Base-by-base conservation (phyloP, 2,329 filamentous ascomycete genomes). In the Talaromyces sp. region DNA sequence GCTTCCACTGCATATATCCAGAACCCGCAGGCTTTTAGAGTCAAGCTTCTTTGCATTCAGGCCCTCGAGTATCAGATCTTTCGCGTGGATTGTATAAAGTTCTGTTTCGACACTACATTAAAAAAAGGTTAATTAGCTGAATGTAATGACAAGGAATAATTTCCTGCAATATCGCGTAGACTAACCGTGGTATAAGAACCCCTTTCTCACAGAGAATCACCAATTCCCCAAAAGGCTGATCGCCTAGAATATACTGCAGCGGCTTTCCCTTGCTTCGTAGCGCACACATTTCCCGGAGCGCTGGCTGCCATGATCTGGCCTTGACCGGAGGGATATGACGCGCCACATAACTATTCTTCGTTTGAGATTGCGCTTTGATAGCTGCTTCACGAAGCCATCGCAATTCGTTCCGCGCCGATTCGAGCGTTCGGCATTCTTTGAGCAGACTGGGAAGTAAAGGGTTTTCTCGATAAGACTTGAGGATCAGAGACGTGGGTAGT, bases 1-100 rank as follows among this genome's bases (percentile, higher is more conserved):
- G 5, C 90, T 91, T 10, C 95, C 95, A 0, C 92, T 93, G 74
- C 95, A 98, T 32, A 97, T 80, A 73, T 99, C 95, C 9, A 97
- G 74, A 47, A 98, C 79, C 13, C 81, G 83, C 13, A 96, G 67
- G 47, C 3, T 60, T 13, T 11, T n/a, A 17, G 7, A 49, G 42
- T 44, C 32, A 8, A 57, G 39, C 15, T 51, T 19, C 8, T 36
- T 36, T 33, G 59, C n/a, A 39, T 28, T 17, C 6, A 19, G 42
- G 19, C 64, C 42, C 56, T 67, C 62, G 33, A 67, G 64, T 51
- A 86, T 72, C 22, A 82, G 65, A 5, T 75, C 70, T 39, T 82
- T 83, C 11, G 90, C 77, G 66, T 86, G 77, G 30, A 78, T 73
- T 1, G 84, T 85, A 71, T 88, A 90, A 2, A 87, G 82, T 74